A percentile compares a stretch with the other conserved stretches of the same genome.
phyloP scores from a whole-genome alignment of 331 rosid species.

The Telfairia occidentalis region DNA sequence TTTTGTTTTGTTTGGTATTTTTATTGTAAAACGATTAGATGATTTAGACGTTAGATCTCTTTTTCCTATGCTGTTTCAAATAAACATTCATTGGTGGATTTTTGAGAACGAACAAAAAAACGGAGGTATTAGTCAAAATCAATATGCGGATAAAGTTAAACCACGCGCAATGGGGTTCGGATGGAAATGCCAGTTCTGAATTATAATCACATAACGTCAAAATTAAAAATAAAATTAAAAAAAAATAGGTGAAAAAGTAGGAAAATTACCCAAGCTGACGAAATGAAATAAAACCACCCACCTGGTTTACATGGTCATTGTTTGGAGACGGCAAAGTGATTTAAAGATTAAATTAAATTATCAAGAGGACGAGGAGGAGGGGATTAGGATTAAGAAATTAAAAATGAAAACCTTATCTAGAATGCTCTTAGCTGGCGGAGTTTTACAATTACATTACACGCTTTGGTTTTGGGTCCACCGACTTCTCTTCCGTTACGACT shows the following conservation, averaged over 20 bases:
- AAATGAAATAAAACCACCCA: background rate
- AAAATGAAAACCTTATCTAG: background rate
- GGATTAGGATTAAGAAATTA: no score
- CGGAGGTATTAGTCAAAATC: slow-evolving; percentile 8
- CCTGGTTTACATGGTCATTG: background rate
- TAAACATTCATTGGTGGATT: background rate
- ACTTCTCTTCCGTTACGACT: background rate
- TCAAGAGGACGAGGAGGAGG: no score
- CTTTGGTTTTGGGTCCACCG: background rate
- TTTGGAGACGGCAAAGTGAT: no score
- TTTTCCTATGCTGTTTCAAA: background rate
- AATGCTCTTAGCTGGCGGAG: background rate
- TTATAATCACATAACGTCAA: background rate
- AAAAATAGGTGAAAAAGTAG: background rate
- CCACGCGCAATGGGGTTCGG: background rate
- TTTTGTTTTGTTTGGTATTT: no score
- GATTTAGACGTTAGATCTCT: background rate
- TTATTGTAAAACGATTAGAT: slow-evolving; percentile 3
- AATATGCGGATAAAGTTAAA: slow-evolving; percentile 2
- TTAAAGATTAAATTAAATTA: no score
- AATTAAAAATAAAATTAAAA: no score
- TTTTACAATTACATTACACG: background rate
- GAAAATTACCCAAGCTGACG: background rate
- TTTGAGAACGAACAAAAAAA: background rate
- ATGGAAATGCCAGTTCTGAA: background rate